Base-by-base conservation (phyloP, 768 basidiomycete genomes). In the Lactifluus pinguis region DNA sequence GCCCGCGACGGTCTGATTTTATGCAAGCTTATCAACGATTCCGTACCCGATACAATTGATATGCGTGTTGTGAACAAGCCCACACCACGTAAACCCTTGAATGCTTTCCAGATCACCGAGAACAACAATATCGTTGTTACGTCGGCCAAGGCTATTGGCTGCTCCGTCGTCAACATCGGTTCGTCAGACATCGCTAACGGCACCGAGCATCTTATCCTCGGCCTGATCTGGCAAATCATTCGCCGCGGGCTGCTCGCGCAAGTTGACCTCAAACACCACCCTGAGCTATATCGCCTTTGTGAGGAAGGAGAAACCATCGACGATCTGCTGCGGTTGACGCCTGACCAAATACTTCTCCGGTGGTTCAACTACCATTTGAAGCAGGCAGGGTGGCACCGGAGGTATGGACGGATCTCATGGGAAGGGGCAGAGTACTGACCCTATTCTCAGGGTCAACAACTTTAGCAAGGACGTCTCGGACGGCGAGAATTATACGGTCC, bases 351-450 rank as follows among this genome's bases (percentile, higher is more conserved):
- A 66, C 76, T 99, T 21, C 73, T 99, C n/a, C 79, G 97, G 48
- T 99, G 97, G 97, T 98, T 99, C 77, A 98, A 99, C 73, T 99
- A 88, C 72, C 97, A 99, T 73, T 78, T 99, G 65, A 98, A 97
- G 71, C 89, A 91, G 9, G 97, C 95, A 29, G 89, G 88, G 1
- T 95, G 92, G 89, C 81, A 88, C 57, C 78, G 91, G 70, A 83
- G 85, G 94, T 94, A 65, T 38, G 71, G 69, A 49, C 25, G 65
- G 55, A 11, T 34, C 10, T 11, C 64, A 1, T 13, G 32, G 25
- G 29, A 17, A 15, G 47, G 19, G n/a, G 25, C 15, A 7, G 4
- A 41, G 45, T 4, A 10, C 34, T 55, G 36, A 63, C 69, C 10
- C 36, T n/a, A 44, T 19, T 50, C 13, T 19, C 69, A 94, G 95